Base-by-base conservation (phyloP, 2,329 filamentous ascomycete species). In the Colletotrichum echinochloae region DNA sequence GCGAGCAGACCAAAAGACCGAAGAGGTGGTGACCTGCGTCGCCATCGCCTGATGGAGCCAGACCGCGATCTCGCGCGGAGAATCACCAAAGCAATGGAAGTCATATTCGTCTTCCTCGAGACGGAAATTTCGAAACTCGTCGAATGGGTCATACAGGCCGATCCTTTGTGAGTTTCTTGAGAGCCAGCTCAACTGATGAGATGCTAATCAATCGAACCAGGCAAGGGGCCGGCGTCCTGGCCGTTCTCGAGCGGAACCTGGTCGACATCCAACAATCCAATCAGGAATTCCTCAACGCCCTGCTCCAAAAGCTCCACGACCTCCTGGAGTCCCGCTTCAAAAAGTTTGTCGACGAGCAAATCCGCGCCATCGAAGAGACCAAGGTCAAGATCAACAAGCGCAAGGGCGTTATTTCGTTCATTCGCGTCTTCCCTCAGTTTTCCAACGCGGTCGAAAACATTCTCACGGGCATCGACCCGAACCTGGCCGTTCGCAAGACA, bases 361-460 rank as follows among this genome's bases (percentile, higher is more conserved):
- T 98, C 70, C 93, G 94, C 33, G 95, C 94, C 6, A 97, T 98
- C 73, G 96, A 98, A 81, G 96, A 98, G 72, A 98, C 95, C 48
- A 98, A 98, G 82, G 95, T 99, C 80, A 98, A 98, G 85, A 94
- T 98, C 82, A 98, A 97, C 85, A 98, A 98, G 85, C 92, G 96
- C 74, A 98, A 97, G 83, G 95, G 96, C 14, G 94, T 99, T 66
- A 98, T 98, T 76, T 91, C 91, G 20, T 98, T 98, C 80, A 95
- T 98, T 84, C 93, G 94, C 73, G 92, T 95, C 49, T 98, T 98
- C 84, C 96, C 95, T 0, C 85, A 91, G 70, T 98, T 98, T 81
- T 91, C 91, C n/a, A 82, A 89, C 1, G 90, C 92, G 0, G 89
- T 98, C 1, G 95, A 98, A 81, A 94, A 91, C 77, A 95, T 97